Evolutionary conservation across 176 grass and related monocot species (phyloP), one percentile per base, ranked within the genome.

Genomic region (Bonia amplexicaulis): DNA sequence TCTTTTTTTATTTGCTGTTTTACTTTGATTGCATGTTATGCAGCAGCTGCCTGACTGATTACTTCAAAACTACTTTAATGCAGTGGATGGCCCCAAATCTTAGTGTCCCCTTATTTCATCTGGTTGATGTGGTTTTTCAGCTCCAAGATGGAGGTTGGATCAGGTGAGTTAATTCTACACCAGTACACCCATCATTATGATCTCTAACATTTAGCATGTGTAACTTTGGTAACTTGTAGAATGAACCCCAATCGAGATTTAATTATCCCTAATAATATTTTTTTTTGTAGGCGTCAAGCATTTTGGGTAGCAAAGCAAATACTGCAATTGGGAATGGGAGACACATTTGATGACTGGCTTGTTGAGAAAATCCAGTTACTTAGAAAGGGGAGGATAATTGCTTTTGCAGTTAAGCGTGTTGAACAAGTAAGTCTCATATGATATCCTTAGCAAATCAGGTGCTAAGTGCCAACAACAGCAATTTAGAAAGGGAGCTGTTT

Each of bases 331-430:
- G 97, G 97, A 84, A 99, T 99, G 97, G 97, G 97, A 71, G 97
- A 99, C 71, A 94, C 97, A 58, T 99, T 99, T 94, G 97, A 99
- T 89, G 97, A 99, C 82, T 99, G 97, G 97, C 97, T 99, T 80
- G 88, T 99, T 80, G 97, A 94, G 42, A 99, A 96, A 92, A 99
- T 99, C 54, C 93, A 94, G 51, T 89, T 94, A 87, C 93, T 99
- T 79, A 94, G 90, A 72, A 99, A 79, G 35, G 97, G 97, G 41
- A 63, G 88, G 78, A 87, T 96, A 66, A 88, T 99, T 92, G 93
- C 92, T 90, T 96, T 93, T 69, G 86, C 84, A 69, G 90, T 99
- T 46, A 90, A 96, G 20, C 97, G 88, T 77, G 75, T 99, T 90
- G 97, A 99, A 82, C 88, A 99, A 88, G 97, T 96, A 94, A 85